A percentile compares a stretch with the other conserved stretches of the same genome.
These are phyloP conservation scores for Eucalyptus lansdowneana DNA, from an alignment of 345 rosid species.

Conservation along the genomic window DNA sequence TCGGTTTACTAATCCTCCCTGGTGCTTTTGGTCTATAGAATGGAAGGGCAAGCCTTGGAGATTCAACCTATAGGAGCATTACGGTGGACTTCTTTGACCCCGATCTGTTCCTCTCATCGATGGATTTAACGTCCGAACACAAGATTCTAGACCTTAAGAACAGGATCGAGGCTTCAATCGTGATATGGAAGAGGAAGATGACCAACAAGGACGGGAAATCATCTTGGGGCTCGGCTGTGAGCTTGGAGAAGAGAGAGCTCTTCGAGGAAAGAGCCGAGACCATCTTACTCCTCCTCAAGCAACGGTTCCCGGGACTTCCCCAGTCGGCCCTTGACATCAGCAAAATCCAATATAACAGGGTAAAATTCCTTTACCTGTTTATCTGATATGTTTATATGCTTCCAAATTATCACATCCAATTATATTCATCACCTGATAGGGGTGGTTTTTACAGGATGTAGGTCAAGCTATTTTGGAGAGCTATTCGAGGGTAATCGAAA, in stretches of 20 bases:
- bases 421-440: background rate
- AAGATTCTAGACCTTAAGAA: constrained; percentile 76
- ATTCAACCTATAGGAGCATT: constrained; percentile 47
- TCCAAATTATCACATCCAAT: background rate
- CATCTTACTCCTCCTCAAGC: constrained; percentile 64
- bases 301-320: constrained; percentile 67
- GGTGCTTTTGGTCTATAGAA: constrained; percentile 21
- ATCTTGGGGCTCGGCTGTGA: constrained; percentile 73
- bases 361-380: background rate
- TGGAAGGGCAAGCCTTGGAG: constrained; percentile 85
- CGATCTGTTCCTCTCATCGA: constrained; percentile 43
- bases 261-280: constrained; percentile 92
- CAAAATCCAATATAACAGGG: constrained; percentile 73
- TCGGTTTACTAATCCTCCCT: background rate
- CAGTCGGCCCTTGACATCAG: constrained; percentile 81
- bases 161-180: constrained; percentile 78
- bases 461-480: constrained; percentile 80
- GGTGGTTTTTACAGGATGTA: constrained; percentile 36
- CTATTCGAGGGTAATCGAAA: constrained; percentile 82
- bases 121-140: constrained; percentile 76
- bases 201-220: constrained; percentile 68
- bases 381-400: background rate
- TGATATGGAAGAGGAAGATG: constrained; percentile 89
- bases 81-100: constrained; percentile 75
- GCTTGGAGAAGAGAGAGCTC: constrained; percentile 77